Conservation (phyloP, 192 early-diverging fungal genomes). For the Backusella liffmaniae region DNA sequence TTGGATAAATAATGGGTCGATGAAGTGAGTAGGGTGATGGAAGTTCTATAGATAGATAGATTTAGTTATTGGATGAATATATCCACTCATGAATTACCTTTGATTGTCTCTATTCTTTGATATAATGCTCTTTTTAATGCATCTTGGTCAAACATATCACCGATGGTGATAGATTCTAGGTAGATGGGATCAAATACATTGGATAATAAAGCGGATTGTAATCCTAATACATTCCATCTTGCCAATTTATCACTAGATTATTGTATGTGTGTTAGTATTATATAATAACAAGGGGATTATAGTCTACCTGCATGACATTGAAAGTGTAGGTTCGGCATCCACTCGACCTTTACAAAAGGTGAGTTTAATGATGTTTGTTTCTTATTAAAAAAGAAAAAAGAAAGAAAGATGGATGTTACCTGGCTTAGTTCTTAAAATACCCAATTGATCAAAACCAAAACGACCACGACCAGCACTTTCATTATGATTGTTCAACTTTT, state of each 20-base stretch:
- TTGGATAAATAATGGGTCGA: slow-evolving; percentile 3
- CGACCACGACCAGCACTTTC: slow-evolving; percentile 59
- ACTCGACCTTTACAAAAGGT: slow-evolving; percentile 41
- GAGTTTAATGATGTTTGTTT: not conserved
- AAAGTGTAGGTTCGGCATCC: slow-evolving; percentile 70
- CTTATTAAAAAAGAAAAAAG: not conserved
- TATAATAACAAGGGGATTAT: not conserved
- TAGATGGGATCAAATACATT: slow-evolving; percentile 67
- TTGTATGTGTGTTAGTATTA: not conserved
- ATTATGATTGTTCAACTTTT: slow-evolving; percentile 1
- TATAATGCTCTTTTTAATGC: slow-evolving; percentile 68
- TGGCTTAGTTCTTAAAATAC: slow-evolving; percentile 76
- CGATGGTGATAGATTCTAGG: slow-evolving; percentile 60
- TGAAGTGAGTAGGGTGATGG: slow-evolving; percentile 15
- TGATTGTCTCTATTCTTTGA: slow-evolving; percentile 40
- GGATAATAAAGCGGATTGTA: slow-evolving; percentile 70
- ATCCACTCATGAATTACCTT: slow-evolving; percentile 9
- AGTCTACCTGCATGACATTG: slow-evolving; percentile 71
- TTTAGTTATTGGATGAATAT: too few relatives aligned
- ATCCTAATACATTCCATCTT: slow-evolving; percentile 80
- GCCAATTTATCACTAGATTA: slow-evolving; percentile 85
- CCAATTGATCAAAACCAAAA: slow-evolving; percentile 51
- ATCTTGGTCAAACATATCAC: slow-evolving; percentile 63
- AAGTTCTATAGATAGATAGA: not conserved
- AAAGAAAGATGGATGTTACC: slow-evolving; percentile 29